Base-by-base conservation (phyloP, 1,139 yeast species). In the Yamadazyma atlantica region DNA sequence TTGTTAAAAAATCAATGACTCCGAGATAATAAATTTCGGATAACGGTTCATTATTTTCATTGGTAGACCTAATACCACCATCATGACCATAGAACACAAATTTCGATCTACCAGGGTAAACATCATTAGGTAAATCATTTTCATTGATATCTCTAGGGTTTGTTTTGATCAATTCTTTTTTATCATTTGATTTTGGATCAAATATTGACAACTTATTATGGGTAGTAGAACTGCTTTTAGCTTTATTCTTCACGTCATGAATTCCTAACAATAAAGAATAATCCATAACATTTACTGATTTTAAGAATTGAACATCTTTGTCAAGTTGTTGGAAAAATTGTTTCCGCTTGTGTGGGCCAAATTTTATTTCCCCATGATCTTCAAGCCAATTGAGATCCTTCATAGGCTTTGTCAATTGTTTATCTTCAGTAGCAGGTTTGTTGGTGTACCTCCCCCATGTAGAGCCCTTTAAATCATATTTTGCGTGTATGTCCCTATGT, bases 401-500 rank as follows among this genome's bases (percentile, higher is more conserved):
- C 52, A 84, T 68, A 5, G 52, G 52, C 29, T 47, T 48, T 1
- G 71, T 64, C 13, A 82, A 81, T 44, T 62, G 46, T 5, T 69
- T 55, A 24, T 63, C 38, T 34, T 62, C 69, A 29, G 61, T 55
- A 14, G 48, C 48, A 13, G 51, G 53, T 3, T 62, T 49, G 38
- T 59, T 62, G 0, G 89, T 80, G 25, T 64, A 64, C 49, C 99
- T 77, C 3, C 97, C 97, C 71, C 86, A 75, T 0, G 95, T 80
- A 0, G 97, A 88, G 1, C 99, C 99, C 59, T 94, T 94, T 53
- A 94, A 73, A 57, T 94, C 99, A 60, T 80, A 94, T 29, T 92
- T 86, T 34, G 78, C 65, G 57, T 89, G 95, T 43, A 92, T 83
- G 48, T 87, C 95, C 41, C 92, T 74, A 55, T 88, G 90, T 5